Evolutionary conservation across 371 early-diverging fungal species (phyloP).

Genomic region (Haplosporangium sp.): DNA sequence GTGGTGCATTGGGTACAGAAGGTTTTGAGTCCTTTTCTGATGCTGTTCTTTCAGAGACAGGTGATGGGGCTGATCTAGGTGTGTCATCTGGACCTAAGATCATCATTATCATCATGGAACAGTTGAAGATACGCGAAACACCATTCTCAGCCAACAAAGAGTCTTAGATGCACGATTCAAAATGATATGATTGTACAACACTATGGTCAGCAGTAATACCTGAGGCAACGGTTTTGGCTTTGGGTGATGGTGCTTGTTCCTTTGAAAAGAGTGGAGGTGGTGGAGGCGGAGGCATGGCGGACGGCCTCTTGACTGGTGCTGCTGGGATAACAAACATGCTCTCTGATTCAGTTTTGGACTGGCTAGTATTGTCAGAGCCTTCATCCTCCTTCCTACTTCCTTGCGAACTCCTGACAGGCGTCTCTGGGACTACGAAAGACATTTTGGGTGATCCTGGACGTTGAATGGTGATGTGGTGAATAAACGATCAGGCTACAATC

Average conservation of each 20-base stretch:
- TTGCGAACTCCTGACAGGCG: conserved; percentile 17
- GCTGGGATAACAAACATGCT: conserved; percentile 30
- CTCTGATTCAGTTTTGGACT: not conserved
- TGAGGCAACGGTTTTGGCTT: not conserved
- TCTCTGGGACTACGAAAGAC: conserved; percentile 38
- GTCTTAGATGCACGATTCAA: not conserved
- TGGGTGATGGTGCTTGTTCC: conserved; percentile 1
- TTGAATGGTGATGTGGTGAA: too few relatives aligned
- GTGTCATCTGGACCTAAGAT: too few relatives aligned
- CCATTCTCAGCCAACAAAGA: not conserved
- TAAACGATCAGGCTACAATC: too few relatives aligned
- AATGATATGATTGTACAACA: not conserved
- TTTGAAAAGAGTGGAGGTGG: conserved; percentile 42
- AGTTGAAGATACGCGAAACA: too few relatives aligned
- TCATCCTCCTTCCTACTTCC: not conserved
- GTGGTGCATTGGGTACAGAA: conserved; percentile 49
- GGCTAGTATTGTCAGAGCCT: not conserved
- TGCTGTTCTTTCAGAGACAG: not conserved
- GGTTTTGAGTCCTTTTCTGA: conserved; percentile 4
- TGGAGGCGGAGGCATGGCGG: conserved; percentile 36
- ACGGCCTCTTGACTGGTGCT: conserved; percentile 10
- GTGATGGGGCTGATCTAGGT: not conserved
- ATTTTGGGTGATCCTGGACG: conserved; percentile 4
- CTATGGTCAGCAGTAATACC: not conserved
- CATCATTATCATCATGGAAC: too few relatives aligned